Conservation (phyloP, 768 basidiomycete genomes). For the Xerocomellus amylosporus region DNA sequence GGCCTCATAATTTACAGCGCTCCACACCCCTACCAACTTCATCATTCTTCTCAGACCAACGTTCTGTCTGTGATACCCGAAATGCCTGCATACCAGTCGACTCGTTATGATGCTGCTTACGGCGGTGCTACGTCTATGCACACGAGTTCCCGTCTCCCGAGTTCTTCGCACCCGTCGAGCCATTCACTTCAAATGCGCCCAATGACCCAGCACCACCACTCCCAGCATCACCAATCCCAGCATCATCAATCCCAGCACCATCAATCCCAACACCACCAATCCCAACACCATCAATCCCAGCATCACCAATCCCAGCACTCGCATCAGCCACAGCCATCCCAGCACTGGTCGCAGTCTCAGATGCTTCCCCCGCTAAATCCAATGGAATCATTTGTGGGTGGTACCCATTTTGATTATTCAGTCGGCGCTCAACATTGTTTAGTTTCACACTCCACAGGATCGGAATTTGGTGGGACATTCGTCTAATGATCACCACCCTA, state of each 20-base stretch:
- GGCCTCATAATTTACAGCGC: slow-evolving; percentile 33
- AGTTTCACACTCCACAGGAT: slow-evolving; percentile 41
- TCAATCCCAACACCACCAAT: not conserved
- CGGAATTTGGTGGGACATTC: slow-evolving; percentile 48
- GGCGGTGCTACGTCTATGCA: slow-evolving; percentile 33
- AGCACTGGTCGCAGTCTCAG: slow-evolving; percentile 53
- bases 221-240: not conserved
- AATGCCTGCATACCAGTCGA: slow-evolving; percentile 47
- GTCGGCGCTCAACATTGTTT: slow-evolving; percentile 7
- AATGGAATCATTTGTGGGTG: slow-evolving; percentile 65
- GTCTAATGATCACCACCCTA: slow-evolving; percentile 46
- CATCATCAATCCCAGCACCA: slow-evolving; percentile 18
- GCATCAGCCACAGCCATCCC: slow-evolving; percentile 26
- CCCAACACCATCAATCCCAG: slow-evolving; percentile 24
- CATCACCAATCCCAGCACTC: slow-evolving; percentile 9
- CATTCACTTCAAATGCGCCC: slow-evolving; percentile 47
- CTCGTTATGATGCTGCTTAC: slow-evolving; percentile 54
- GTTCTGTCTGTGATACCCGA: slow-evolving; percentile 61
- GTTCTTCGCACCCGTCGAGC: slow-evolving; percentile 27
- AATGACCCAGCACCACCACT: slow-evolving; percentile 44
- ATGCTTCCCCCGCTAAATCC: slow-evolving; percentile 47
- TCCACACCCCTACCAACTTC: slow-evolving; percentile 43
- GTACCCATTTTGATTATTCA: not conserved
- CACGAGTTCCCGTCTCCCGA: slow-evolving; percentile 39
- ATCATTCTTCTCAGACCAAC: slow-evolving; percentile 42